These are phyloP conservation scores for Pestalotiopsis fici DNA, from an alignment of 2,329 filamentous ascomycete genomes.

Conservation along the genomic window DNA sequence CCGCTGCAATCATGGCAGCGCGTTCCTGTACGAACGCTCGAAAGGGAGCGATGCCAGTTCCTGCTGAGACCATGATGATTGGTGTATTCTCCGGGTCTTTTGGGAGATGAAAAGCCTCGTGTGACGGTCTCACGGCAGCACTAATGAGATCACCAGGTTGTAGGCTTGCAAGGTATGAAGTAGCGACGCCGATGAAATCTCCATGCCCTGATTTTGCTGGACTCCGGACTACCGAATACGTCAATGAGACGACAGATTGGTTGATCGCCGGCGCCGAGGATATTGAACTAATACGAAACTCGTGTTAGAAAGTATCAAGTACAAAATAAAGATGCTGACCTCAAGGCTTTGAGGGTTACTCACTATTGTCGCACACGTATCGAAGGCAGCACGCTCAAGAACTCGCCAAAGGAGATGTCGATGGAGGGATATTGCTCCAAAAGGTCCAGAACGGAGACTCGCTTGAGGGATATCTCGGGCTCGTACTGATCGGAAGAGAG, in stretches of 20 bases:
- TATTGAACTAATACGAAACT: constrained; percentile 53
- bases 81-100: constrained; percentile 44
- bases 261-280: constrained; percentile 71
- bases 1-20: constrained; percentile 48
- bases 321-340: not conserved
- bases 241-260: constrained; percentile 60
- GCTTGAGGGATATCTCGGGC: constrained; percentile 52
- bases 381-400: constrained; percentile 71
- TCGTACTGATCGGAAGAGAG: constrained; percentile 50
- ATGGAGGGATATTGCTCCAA: constrained; percentile 64
- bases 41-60: constrained; percentile 57
- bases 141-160: constrained; percentile 40
- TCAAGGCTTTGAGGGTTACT: constrained; percentile 45
- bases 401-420: constrained; percentile 63
- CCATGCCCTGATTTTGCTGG: constrained; percentile 52
- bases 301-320: not conserved
- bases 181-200: constrained; percentile 60
- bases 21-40: constrained; percentile 65
- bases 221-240: constrained; percentile 65
- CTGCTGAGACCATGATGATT: constrained; percentile 52
- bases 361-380: constrained; percentile 79
- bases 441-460: constrained; percentile 67
- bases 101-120: constrained; percentile 50
- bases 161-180: constrained; percentile 58
- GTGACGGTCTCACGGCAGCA: constrained; percentile 36